Evolutionary conservation across 257 asterid species (phyloP).

Genomic region (Sherardia arvensis): DNA sequence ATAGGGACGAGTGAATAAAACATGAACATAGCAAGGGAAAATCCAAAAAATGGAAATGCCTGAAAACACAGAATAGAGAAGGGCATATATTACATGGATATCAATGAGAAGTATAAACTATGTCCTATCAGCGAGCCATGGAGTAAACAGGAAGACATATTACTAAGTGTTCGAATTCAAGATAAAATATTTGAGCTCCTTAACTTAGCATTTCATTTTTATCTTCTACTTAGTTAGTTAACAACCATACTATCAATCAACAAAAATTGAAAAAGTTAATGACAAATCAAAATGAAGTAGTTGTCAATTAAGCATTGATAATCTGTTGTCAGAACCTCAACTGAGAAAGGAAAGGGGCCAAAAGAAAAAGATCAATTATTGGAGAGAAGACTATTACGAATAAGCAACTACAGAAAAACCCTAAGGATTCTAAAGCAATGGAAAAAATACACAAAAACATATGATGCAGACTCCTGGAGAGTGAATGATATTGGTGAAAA

Average conservation of each 20-base stretch:
- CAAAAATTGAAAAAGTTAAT: background rate
- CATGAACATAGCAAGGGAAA: constrained; percentile 76
- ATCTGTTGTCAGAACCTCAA: background rate
- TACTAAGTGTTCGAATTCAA: no score
- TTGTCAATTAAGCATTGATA: background rate
- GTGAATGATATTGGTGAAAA: background rate
- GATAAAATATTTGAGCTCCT: background rate
- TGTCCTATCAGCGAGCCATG: background rate
- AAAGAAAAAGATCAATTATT: background rate
- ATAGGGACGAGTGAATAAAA: constrained; percentile 81
- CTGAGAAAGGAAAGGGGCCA: background rate
- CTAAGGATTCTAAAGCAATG: background rate
- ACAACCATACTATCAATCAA: background rate
- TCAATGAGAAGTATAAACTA: background rate
- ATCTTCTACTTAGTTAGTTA: no score
- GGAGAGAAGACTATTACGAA: no score
- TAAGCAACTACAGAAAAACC: background rate
- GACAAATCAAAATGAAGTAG: no score
- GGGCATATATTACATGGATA: background rate
- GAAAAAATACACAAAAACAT: background rate
- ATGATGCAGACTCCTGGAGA: background rate
- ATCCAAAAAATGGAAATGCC: constrained; percentile 80
- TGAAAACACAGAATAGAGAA: constrained; percentile 27
- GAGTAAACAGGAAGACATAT: background rate
- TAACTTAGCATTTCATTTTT: background rate